Evolutionary conservation across 495 filamentous ascomycete species (phyloP), one percentile per base, ranked within the genome.

Genomic region (Chaetomium fimeti): DNA sequence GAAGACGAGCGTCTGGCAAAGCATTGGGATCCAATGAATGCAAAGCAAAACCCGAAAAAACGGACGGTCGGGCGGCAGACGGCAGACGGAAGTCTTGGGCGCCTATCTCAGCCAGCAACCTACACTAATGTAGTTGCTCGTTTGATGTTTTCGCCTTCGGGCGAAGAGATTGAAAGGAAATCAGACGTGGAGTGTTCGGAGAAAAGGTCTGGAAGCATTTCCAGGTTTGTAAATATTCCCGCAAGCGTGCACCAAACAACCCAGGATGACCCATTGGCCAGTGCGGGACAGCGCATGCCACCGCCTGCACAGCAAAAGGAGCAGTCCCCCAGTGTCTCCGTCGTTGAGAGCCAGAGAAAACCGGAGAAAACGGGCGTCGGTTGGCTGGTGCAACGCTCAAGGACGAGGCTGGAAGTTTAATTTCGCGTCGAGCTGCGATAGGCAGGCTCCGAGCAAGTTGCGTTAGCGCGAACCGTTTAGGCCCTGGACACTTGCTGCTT

Each of bases 381-480:
- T 58, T 62, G 62, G 65, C 65, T 62, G 64, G 63, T 62, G 52
- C n/a, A 61, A 63, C 66, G 56, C 57, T 55, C 61, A 24, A 64
- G 13, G 43, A 49, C 55, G 61, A 66, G 67, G 67, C 69, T 71
- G 66, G 67, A 24, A 54, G 69, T 58, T 40, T 68, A 71, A 73
- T 73, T 69, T 73, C 71, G 67, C 69, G 66, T 66, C 36, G 57
- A 38, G 16, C 61, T 48, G 53, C 49, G 66, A 71, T 73, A 71
- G 68, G 70, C 58, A 60, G 51, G 57, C n/a, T 56, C 48, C 29
- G 42, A 20, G n/a, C 47, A 62, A 20, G 54, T 38, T 58, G 54
- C 53, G 67, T 65, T 72, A 72, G 61, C 60, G 36, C 57, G 18
- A 48, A 42, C 47, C 8, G 13, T 18, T 25, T 22, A 13, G 32